Evolutionary conservation across 2,329 filamentous ascomycete species (phyloP), one percentile per base, ranked within the genome.

Genomic region (Polytolypa hystricis): DNA sequence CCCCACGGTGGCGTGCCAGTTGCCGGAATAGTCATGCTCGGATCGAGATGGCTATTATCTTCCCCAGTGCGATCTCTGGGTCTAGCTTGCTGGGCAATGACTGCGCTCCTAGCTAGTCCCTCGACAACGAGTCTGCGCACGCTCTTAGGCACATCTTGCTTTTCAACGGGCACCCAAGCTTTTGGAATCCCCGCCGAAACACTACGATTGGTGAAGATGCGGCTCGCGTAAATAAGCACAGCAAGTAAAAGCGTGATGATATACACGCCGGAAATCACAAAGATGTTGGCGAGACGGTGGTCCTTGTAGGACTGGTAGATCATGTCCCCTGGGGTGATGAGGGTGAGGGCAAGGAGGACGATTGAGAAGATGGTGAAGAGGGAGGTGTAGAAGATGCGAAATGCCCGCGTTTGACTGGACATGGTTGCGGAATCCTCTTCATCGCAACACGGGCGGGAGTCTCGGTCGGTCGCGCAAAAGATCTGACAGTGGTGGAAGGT

Each of bases 151-250:
- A 95, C 74, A 55, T 95, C 86, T 45, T 81, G 82, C 55, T 84
- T 83, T 48, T 91, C 84, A 44, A 94, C 70, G 0, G 87, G 87
- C 11, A 94, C 74, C 73, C 84, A 93, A 37, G 75, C 67, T 57
- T 89, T 91, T 1, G 91, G 91, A 41, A 98, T 94, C 3, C 76
- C 79, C 12, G 79, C 74, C 6, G 96, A 70, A 6, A 83, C 77
- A 30, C 73, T 81, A 43, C 84, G 77, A 52, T 84, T 93, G 36
- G 89, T 84, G 61, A 89, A 95, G 14, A 95, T 73, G n/a, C 91
- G 73, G 36, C 78, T 75, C 38, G 79, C 73, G 57, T 93, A 95
- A 50, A 95, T 74, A 49, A 93, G 76, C 30, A 75, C 60, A 29
- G 84, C 73, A 36, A 86, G 62, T 30, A 83, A 43, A 30, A 81